Conservation (phyloP, 2,329 filamentous ascomycete species). For the Fulvia fulva region DNA sequence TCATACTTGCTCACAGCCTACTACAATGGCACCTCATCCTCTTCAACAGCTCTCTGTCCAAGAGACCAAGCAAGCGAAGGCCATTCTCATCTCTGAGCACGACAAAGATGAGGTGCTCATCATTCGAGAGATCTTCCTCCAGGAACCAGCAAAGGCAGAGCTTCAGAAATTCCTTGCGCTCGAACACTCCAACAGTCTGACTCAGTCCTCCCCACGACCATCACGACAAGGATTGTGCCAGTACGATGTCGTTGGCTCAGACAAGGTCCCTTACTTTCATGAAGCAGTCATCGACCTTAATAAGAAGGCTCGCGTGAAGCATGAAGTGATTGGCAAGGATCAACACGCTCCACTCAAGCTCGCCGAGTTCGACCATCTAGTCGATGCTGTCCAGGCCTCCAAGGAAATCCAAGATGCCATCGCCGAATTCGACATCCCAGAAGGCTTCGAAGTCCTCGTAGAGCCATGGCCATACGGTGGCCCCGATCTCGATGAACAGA, state of each 20-base stretch:
- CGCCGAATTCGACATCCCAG: constrained; percentile 28
- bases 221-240: constrained; percentile 51
- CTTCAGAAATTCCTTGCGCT: constrained; percentile 27
- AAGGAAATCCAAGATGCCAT: constrained; percentile 27
- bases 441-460: constrained; percentile 29
- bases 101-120: constrained; percentile 24
- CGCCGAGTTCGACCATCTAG: constrained; percentile 45
- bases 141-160: constrained; percentile 30
- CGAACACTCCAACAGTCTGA: constrained; percentile 27
- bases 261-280: constrained; percentile 48
- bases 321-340: constrained; percentile 30
- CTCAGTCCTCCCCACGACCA: constrained; percentile 20
- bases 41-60: constrained; percentile 22
- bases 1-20: too few relatives aligned
- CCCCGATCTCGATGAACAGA: constrained; percentile 28
- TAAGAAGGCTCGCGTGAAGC: constrained; percentile 22
- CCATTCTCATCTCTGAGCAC: constrained; percentile 21
- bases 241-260: constrained; percentile 54
- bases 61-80: constrained; percentile 22
- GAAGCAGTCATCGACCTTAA: constrained; percentile 33
- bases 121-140: constrained; percentile 29
- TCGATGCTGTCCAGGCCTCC: constrained; percentile 50
- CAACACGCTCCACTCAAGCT: constrained; percentile 27
- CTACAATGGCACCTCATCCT: constrained; percentile 16
- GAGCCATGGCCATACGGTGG: constrained; percentile 33